A percentile compares a stretch with the other conserved stretches of the same genome.
phyloP scores from a whole-genome alignment of 2,329 filamentous ascomycete genomes.

The Fusarium avenaceum region DNA sequence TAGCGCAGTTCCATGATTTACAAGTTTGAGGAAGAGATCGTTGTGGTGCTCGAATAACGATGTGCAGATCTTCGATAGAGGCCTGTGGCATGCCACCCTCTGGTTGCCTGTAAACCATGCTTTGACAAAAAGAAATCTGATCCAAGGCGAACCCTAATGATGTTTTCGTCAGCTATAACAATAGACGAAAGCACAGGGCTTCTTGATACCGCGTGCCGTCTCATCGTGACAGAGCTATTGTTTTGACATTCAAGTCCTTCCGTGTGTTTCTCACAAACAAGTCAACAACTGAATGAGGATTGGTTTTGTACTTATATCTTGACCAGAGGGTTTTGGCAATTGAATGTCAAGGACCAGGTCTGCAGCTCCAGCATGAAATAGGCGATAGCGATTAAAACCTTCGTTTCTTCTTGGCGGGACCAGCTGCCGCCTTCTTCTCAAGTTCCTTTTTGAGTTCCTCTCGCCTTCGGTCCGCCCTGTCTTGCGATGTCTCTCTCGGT shows the following conservation, averaged over 20 bases:
- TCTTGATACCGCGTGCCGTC: background rate
- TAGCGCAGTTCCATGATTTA: slow-evolving; percentile 7
- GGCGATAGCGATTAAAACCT: slow-evolving; percentile 59
- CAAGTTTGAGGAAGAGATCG: background rate
- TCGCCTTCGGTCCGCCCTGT: slow-evolving; percentile 64
- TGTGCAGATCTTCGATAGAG: background rate
- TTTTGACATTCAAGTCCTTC: background rate
- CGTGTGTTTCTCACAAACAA: background rate
- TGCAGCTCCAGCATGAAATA: background rate
- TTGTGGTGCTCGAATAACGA: background rate
- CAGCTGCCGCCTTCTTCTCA: slow-evolving; percentile 62
- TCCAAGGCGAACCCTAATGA: too few relatives aligned
- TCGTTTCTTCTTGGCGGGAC: slow-evolving; percentile 69
- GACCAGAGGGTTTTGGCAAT: background rate
- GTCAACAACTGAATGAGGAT: background rate
- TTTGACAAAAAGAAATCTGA: too few relatives aligned
- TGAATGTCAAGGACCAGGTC: background rate
- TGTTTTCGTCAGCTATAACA: too few relatives aligned
- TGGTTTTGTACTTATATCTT: background rate
- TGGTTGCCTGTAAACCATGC: background rate
- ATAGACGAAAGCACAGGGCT: too few relatives aligned
- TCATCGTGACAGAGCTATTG: background rate
- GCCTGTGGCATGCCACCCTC: background rate
- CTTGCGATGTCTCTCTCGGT: slow-evolving; percentile 59
- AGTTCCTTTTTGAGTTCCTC: slow-evolving; percentile 66